Percentiles rank a stretch among this genome's conserved stretches.
Evolutionary conservation across 176 grass and related monocot genomes (phyloP).

Genomic region (Paspalum notatum): DNA sequence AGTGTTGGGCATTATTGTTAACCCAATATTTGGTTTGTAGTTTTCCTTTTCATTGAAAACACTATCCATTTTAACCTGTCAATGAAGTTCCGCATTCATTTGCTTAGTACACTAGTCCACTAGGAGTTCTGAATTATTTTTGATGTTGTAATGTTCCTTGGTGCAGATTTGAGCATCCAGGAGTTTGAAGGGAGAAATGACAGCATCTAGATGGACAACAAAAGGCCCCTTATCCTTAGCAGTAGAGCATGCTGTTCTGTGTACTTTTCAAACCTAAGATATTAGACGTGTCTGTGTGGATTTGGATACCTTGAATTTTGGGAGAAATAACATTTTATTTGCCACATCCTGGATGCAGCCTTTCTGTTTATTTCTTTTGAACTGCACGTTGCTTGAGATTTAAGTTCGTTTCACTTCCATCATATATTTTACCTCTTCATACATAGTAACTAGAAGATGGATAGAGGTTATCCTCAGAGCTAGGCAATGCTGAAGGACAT

Average conservation of each 20-base stretch:
- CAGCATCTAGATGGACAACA: neutral
- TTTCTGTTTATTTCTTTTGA: neutral
- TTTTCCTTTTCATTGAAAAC: no score
- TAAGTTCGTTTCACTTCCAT: neutral
- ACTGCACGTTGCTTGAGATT: neutral
- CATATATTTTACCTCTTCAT: neutral
- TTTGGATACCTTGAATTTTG: conserved; percentile 24
- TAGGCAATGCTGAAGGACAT: no score
- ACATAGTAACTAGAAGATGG: neutral
- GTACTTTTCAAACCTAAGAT: conserved; percentile 38
- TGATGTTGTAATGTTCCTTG: no score
- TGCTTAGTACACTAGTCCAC: no score
- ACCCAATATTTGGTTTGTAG: neutral
- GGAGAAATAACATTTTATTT: conserved; percentile 5
- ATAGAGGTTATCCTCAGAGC: no score
- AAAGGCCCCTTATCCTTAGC: neutral
- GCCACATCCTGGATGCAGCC: neutral
- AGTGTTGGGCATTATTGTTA: neutral
- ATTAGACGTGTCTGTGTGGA: conserved; percentile 16
- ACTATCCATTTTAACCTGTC: no score
- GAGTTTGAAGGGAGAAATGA: neutral
- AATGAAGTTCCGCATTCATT: no score
- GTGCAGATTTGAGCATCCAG: no score
- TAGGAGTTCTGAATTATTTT: no score
- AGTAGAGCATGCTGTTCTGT: conserved; percentile 26